Evolutionary conservation across 179 eudicot genomes (phyloP).

Genomic region (Heliamphora ciliata): DNA sequence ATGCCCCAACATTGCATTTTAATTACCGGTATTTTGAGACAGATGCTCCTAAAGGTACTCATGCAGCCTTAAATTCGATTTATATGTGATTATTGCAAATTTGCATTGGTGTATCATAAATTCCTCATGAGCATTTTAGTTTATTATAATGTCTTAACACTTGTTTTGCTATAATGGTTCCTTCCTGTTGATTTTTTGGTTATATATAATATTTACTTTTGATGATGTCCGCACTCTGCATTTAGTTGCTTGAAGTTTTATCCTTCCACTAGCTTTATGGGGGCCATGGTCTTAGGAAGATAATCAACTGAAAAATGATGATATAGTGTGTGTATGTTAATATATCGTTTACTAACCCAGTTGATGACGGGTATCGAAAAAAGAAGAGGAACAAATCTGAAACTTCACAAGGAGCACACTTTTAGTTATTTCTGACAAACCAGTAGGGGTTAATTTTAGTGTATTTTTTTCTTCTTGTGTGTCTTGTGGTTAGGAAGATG

Average conservation of each 20-base stretch:
- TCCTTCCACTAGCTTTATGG: not conserved
- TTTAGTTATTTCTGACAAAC: not conserved
- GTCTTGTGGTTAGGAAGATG: not conserved
- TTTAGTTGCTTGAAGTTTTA: not conserved
- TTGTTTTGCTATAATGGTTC: not conserved
- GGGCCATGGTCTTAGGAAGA: not conserved
- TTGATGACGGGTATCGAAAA: not conserved
- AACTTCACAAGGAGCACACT: not conserved
- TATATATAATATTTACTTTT: no score
- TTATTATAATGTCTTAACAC: not conserved
- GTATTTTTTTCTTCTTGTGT: not conserved
- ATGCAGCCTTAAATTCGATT: not conserved
- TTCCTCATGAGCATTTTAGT: not conserved
- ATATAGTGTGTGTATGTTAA: not conserved
- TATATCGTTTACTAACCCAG: not conserved
- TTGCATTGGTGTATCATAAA: not conserved
- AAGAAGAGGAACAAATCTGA: not conserved
- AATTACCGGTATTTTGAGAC: slow-evolving; percentile 98
- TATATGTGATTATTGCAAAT: not conserved
- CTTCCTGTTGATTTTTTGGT: no score
- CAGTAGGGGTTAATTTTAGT: not conserved
- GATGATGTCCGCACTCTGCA: not conserved
- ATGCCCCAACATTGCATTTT: slow-evolving; percentile 95
- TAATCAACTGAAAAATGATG: not conserved
- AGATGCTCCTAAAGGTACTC: slow-evolving; percentile 81